Conservation (phyloP, 306 rosid genomes). For the Argentina anserina region DNA sequence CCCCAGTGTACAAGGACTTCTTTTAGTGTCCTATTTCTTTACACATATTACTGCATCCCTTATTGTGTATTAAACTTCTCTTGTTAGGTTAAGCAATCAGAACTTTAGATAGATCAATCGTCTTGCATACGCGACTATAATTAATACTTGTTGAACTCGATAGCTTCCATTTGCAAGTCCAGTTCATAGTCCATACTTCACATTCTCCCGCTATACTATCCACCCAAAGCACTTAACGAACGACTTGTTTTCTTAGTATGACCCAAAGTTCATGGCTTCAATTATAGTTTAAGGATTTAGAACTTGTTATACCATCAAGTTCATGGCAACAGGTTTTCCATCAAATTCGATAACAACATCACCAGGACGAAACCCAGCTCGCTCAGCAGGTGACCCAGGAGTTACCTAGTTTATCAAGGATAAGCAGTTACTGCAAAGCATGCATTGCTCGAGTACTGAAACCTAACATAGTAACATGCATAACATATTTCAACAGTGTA, state of each 20-base stretch:
- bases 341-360: slow-evolving; percentile 80
- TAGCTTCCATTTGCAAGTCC: background rate
- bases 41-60: background rate
- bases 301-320: slow-evolving; percentile 56
- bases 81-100: background rate
- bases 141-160: no score
- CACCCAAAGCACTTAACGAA: background rate
- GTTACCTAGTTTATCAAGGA: slow-evolving; percentile 54
- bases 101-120: background rate
- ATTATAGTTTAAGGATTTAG: background rate
- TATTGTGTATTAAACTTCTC: background rate
- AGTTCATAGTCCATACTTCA: background rate
- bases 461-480: background rate
- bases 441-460: background rate
- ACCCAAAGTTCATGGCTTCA: background rate
- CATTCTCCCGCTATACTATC: background rate
- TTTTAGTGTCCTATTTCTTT: background rate
- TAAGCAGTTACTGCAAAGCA: slow-evolving; percentile 4
- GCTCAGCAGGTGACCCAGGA: slow-evolving; percentile 82
- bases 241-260: background rate
- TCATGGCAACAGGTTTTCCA: slow-evolving; percentile 62
- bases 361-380: slow-evolving; percentile 74
- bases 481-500: background rate
- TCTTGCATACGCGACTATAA: background rate
- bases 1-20: background rate